Evolutionary conservation across 495 filamentous ascomycete species (phyloP), one percentile per base, ranked within the genome.

Genomic region (Antarctomyces pellizariae): DNA sequence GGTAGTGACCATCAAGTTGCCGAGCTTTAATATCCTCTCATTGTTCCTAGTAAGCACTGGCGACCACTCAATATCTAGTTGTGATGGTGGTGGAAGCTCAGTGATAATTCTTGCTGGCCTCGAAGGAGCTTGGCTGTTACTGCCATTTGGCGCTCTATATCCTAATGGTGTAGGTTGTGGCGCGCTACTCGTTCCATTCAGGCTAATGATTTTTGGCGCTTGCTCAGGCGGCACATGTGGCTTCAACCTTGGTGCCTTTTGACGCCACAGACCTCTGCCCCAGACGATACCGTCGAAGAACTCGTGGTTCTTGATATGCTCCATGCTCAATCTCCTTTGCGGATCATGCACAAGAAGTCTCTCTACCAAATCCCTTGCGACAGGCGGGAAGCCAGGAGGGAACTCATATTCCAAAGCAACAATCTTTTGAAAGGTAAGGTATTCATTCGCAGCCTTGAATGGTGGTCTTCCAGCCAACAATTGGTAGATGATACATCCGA

Each of bases 401-500:
- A 93, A 99, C 31, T 83, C 72, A 39, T 93, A 99, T 18, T 95
- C 83, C 25, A 99, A 55, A 13, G 58, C 65, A 22, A 99, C 78
- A 35, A 99, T 99, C 50, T 93, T 95, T 43, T 99, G 89, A 46
- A 99, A 99, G 0, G 89, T 99, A 35, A 77, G 64, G 39, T 93
- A 99, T 47, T 99, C 89, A 37, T 91, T 92, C n/a, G 59, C 75
- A 2, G 72, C 89, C 47, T 99, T 99, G 57, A 99, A 99, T 0
- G 89, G 89, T 8, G 89, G 89, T 24, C 89, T 66, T 9, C 89
- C 89, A 15, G 75, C 75, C 18, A 99, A 53, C 16, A 99, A 61
- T 49, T 99, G 89, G 46, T 91, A 99, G 32, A 99, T 73, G 34
- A 99, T 99, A 48, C 89, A 99, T n/a, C 89, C 89, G 55, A 95